Evolutionary conservation across 164 flowering plant species (phyloP), one percentile per base, ranked within the genome.

Genomic region (Macadamia integrifolia): DNA sequence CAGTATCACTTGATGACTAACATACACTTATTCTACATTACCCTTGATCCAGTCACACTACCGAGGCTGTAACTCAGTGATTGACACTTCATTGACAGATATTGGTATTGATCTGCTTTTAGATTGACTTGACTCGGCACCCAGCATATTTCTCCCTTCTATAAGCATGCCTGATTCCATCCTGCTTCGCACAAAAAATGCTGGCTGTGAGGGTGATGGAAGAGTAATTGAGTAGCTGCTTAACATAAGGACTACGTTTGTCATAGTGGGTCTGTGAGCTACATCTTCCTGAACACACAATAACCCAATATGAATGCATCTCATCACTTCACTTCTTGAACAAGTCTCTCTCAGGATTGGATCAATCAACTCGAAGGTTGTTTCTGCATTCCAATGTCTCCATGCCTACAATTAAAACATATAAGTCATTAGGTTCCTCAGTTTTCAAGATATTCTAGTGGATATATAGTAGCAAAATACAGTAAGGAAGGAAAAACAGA

Each of bases 11-110:
- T 11, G 13, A 46, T 35, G 40, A 46, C 7, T 46, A 46, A 1
- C 50, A 46, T 46, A 46, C 50, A 8, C 50, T 5, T 8, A 12
- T 53, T 17, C 13, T 53, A 17, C 18, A 53, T 17, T 17, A 2
- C 15, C 53, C 53, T 17, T 17, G 17, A 53, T 53, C 18, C 57
- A 14, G 18, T 53, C 57, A 14, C 13, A 53, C 14, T 53, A 53
- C 17, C 18, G 13, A 6, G 57, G 57, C n/a, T 53, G 5, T 11
- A 53, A 17, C 57, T 53, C 57, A 53, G 69, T 64, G 18, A 69
- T 69, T 3, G 72, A 74, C 6, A 35, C 31, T 29, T 74, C 76
- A 28, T 74, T 69, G 15, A 53, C 32, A 55, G 76, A 74, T 43
- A 62, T 23, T 9, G 48, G 44, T 30, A 32, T 48, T 52, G 71